These are phyloP conservation scores for Neurospora cerealis DNA, from an alignment of 495 filamentous ascomycete genomes.

Conservation along the genomic window DNA sequence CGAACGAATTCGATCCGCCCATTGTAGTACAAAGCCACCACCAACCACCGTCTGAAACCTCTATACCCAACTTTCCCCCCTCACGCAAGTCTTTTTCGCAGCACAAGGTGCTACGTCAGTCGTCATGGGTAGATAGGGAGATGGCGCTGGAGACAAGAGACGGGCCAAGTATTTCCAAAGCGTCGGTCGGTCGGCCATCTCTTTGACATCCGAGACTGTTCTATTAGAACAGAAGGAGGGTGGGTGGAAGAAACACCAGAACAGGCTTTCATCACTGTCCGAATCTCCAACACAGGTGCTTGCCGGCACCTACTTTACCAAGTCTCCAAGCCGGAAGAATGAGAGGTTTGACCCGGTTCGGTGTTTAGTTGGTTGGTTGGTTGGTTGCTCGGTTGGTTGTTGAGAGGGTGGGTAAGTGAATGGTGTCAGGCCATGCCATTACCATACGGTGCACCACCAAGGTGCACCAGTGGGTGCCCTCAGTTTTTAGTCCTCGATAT, in stretches of 20 bases:
- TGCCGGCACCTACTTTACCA: background rate
- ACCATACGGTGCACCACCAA: background rate
- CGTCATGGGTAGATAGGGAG: background rate
- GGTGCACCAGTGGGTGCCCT: background rate
- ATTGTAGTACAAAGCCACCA: background rate
- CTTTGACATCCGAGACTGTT: background rate
- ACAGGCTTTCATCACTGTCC: background rate
- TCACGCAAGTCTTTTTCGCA: background rate
- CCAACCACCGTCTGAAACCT: background rate
- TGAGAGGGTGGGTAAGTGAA: background rate
- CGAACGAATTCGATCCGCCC: background rate
- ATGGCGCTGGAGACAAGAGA: background rate
- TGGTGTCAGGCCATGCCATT: background rate
- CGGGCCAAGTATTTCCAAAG: background rate
- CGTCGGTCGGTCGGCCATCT: background rate
- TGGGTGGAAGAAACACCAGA: background rate
- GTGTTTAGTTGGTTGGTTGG: background rate
- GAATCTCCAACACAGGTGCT: background rate
- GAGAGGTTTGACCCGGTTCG: background rate
- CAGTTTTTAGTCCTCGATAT: background rate
- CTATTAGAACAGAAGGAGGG: background rate
- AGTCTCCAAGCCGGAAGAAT: background rate
- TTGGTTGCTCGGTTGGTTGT: background rate
- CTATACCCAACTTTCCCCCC: background rate
- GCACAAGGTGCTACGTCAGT: background rate